Percentiles rank a stretch among this genome's conserved stretches.
phyloP scores from a whole-genome alignment of 257 asterid species.

The Coffea canephora region DNA sequence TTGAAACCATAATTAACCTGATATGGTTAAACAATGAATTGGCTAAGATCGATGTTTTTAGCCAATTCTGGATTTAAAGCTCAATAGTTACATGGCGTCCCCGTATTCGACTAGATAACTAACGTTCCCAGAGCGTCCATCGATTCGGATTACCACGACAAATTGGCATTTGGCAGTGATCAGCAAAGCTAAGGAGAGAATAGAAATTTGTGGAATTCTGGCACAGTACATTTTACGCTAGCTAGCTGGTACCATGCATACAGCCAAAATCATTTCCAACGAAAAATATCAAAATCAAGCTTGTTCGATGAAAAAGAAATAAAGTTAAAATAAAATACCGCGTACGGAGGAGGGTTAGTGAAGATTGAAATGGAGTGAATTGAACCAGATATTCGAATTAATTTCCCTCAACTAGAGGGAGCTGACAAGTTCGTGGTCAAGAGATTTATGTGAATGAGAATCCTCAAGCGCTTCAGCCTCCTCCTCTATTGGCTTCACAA shows the following conservation, averaged over 20 bases:
- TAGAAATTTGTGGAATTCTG: no score
- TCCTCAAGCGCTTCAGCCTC: neutral
- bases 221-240: no score
- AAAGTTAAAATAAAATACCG: no score
- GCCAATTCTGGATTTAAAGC: conserved; percentile 6
- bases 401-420: neutral
- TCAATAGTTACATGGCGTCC: neutral
- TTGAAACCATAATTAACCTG: no score
- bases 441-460: neutral
- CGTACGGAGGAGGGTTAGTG: neutral
- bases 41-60: neutral
- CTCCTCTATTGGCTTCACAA: neutral
- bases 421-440: neutral
- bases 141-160: neutral
- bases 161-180: neutral
- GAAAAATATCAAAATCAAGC: neutral
- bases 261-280: neutral
- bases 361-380: neutral
- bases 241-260: no score
- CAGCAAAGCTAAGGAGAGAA: neutral
- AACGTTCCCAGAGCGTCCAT: neutral
- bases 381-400: neutral
- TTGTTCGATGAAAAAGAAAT: no score
- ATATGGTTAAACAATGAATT: neutral
- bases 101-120: neutral